Base-by-base conservation (phyloP, 371 early-diverging fungal genomes). In the Actinomucor elegans region DNA sequence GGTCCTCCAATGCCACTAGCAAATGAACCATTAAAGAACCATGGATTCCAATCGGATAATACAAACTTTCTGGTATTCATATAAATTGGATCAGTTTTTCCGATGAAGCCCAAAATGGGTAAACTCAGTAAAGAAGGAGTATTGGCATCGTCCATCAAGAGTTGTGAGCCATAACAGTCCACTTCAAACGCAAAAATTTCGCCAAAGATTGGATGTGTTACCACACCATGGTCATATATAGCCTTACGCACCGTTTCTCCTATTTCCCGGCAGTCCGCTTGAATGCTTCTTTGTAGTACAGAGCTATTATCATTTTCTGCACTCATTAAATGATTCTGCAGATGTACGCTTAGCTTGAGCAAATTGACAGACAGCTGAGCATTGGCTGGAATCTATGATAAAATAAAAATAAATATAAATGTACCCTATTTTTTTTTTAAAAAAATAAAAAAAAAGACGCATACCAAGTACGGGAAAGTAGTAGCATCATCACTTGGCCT, bases 101-200 rank as follows among this genome's bases (percentile, higher is more conserved):
- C 48, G 10, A 80, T 43, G 56, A 84, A 87, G 0, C 84, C 87
- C 2, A 84, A 52, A 6, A 80, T 62, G 2, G 86, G 86, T 32
- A 87, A 55, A 14, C 79, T 72, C 6, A 87, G 55, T 5, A 87
- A 67, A 2, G 79, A 75, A 1, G 87, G 87, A 12, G 77, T 73
- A 40, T 83, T 84, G 14, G 86, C 85, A 46, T 87, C 87, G 48
- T 87, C 87, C 83, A 85, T 85, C 10, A 87, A 48, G 3, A 82
- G 52, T 3, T 57, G 44, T 1, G 81, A 81, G 9, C 87, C 86
- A 52, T 66, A 85, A 24, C 87, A 83, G 47, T 87, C 86, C 17
- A 81, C 77, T 61, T 87, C 87, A 48, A 76, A 87, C 0, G 79
- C 86, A 68, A 79, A 84, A 5, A 87, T 57, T 21, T 59, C 45